Evolutionary conservation across 805 yeast genomes (phyloP).

Genomic region (Grigorovia transvaalensis): DNA sequence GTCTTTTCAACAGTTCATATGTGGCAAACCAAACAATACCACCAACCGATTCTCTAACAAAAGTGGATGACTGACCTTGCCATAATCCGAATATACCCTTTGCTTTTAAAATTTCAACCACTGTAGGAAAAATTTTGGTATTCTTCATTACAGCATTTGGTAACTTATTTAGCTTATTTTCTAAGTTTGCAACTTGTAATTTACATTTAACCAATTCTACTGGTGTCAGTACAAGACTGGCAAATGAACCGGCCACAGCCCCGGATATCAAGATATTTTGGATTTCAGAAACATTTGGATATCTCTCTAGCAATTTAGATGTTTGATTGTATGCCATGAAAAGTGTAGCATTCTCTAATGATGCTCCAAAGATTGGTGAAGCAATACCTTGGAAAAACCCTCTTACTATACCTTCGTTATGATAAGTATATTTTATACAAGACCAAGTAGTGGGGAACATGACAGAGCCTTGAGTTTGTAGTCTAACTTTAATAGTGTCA

Average conservation of each 20-base stretch:
- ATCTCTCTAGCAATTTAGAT: slow-evolving; percentile 28
- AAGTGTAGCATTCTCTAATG: slow-evolving; percentile 76
- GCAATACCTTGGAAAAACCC: slow-evolving; percentile 75
- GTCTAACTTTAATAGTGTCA: slow-evolving; percentile 82
- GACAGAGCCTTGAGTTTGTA: slow-evolving; percentile 63
- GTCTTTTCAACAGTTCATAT: slow-evolving; percentile 49
- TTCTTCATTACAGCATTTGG: slow-evolving; percentile 16
- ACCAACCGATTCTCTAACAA: slow-evolving; percentile 77
- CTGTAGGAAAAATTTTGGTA: slow-evolving; percentile 30
- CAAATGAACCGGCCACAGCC: slow-evolving; percentile 69
- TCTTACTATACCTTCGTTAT: slow-evolving; percentile 52
- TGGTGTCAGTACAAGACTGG: slow-evolving; percentile 80
- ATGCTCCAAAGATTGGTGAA: slow-evolving; percentile 82
- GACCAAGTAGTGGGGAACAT: slow-evolving; percentile 49
- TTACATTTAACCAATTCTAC: slow-evolving; percentile 86
- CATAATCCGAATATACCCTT: slow-evolving; percentile 69
- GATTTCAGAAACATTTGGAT: slow-evolving; percentile 8
- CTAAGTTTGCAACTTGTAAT: slow-evolving; percentile 52
- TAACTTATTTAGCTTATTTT: slow-evolving; percentile 3
- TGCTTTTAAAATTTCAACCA: slow-evolving; percentile 33
- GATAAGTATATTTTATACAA: slow-evolving; percentile 52
- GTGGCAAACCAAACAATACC: slow-evolving; percentile 93
- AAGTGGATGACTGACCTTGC: slow-evolving; percentile 78
- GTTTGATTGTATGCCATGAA: slow-evolving; percentile 55
- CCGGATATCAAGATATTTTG: slow-evolving; percentile 54